Conservation (phyloP, 2,329 filamentous ascomycete species). For the Teratosphaeria viscida region DNA sequence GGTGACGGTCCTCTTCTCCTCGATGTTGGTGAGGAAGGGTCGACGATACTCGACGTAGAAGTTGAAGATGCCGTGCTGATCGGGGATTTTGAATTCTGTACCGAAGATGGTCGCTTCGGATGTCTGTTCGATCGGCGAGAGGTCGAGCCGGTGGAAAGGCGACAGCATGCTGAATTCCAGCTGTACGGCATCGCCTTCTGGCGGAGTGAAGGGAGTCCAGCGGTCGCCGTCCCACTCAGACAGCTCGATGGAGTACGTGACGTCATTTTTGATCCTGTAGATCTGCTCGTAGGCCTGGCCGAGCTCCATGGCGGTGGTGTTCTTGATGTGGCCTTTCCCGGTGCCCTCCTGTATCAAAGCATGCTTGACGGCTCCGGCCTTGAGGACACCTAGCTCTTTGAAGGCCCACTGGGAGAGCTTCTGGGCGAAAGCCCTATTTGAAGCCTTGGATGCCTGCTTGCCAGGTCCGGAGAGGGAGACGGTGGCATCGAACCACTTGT, state of each 20-base stretch:
- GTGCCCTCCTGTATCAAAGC: slow-evolving; percentile 39
- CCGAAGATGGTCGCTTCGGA: slow-evolving; percentile 63
- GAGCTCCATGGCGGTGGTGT: slow-evolving; percentile 30
- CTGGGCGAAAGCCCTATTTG: slow-evolving; percentile 77
- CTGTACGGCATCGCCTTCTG: slow-evolving; percentile 64
- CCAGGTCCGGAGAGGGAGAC: slow-evolving; percentile 47
- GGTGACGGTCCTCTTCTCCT: slow-evolving; percentile 91
- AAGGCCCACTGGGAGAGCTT: slow-evolving; percentile 91
- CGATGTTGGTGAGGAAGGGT: slow-evolving; percentile 76
- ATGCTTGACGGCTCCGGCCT: slow-evolving; percentile 75
- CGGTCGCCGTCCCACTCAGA: slow-evolving; percentile 66
- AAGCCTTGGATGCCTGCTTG: slow-evolving; percentile 49
- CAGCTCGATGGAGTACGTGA: slow-evolving; percentile 77
- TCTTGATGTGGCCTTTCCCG: slow-evolving; percentile 36
- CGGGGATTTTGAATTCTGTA: slow-evolving; percentile 69
- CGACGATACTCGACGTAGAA: slow-evolving; percentile 97
- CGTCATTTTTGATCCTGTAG: slow-evolving; percentile 93
- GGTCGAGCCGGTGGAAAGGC: slow-evolving; percentile 80
- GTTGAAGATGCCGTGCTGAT: slow-evolving; percentile 99
- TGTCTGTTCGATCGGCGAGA: slow-evolving; percentile 46
- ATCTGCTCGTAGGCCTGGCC: slow-evolving; percentile 59
- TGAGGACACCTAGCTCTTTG: slow-evolving; percentile 82
- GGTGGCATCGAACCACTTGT: slow-evolving; percentile 78
- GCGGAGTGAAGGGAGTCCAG: slow-evolving; percentile 63
- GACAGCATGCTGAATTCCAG: slow-evolving; percentile 99